Conservation (phyloP, 1,139 yeast species). For the Citeromyces hawaiiensis region DNA sequence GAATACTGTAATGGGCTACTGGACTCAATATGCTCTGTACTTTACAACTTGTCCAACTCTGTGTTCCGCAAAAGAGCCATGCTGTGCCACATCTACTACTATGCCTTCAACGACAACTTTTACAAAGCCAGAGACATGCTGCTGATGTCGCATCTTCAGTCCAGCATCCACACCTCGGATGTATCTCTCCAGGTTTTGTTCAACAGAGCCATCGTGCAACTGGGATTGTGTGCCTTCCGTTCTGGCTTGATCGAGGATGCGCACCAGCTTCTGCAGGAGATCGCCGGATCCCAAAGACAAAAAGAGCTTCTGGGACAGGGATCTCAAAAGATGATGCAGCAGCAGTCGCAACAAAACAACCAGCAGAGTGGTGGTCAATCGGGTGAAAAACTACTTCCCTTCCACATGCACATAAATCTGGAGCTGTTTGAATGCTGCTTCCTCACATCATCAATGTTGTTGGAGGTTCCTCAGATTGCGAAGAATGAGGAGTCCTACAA, state of each 20-base stretch:
- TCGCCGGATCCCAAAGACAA: conserved; percentile 75
- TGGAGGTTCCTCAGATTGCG: conserved; percentile 86
- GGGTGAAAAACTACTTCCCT: conserved; percentile 61
- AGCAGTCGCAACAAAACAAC: conserved; percentile 35
- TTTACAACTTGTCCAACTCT: conserved; percentile 54
- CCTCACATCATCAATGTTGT: conserved; percentile 78
- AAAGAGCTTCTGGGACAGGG: conserved; percentile 96
- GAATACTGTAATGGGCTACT: conserved; percentile 41
- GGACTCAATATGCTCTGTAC: conserved; percentile 48
- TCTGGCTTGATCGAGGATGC: conserved; percentile 77
- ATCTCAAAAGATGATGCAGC: conserved; percentile 46
- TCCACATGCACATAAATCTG: conserved; percentile 95
- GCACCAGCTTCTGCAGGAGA: conserved; percentile 79
- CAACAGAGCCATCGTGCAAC: conserved; percentile 90
- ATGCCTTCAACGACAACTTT: conserved; percentile 79
- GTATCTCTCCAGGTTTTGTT: conserved; percentile 80
- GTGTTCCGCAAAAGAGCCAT: conserved; percentile 73
- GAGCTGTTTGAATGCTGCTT: conserved; percentile 92
- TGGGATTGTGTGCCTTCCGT: conserved; percentile 94
- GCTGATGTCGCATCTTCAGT: conserved; percentile 73
- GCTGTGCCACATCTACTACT: conserved; percentile 78
- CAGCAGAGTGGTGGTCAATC: conserved; percentile 19
- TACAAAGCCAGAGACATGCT: conserved; percentile 79
- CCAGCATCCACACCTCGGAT: conserved; percentile 73
- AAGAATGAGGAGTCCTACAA: conserved; percentile 10